Conservation (phyloP, 306 rosid species). For the Begonia fuchsioides region DNA sequence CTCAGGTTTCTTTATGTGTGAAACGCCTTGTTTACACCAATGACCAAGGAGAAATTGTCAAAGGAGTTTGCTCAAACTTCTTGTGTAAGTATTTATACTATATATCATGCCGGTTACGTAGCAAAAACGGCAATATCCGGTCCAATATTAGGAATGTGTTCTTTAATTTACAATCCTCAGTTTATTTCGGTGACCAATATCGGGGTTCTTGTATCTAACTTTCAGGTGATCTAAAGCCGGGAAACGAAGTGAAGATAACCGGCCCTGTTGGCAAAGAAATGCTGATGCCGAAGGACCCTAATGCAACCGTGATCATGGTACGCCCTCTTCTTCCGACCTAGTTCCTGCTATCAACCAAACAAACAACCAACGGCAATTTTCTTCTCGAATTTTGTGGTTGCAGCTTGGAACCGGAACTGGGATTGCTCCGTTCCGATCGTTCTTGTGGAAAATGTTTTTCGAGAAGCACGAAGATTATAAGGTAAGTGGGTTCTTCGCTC, state of each 20-base stretch:
- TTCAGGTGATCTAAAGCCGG: conserved; percentile 92
- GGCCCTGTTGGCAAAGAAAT: conserved; percentile 98
- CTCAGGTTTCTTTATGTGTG: conserved; percentile 90
- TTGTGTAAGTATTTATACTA: conserved; percentile 42
- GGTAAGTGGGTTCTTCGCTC: conserved; percentile 16
- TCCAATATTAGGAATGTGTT: background rate
- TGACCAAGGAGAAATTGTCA: conserved; percentile 74
- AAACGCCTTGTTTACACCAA: conserved; percentile 88
- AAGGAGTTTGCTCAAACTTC: conserved; percentile 94
- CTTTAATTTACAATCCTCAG: no score
- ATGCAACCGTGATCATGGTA: conserved; percentile 87
- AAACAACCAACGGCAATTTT: no score
- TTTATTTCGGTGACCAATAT: no score
- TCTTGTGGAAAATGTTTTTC: conserved; percentile 92
- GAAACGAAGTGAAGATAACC: conserved; percentile 62
- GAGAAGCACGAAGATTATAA: conserved; percentile 90
- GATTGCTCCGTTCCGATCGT: conserved; percentile 89
- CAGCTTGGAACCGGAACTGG: conserved; percentile 99
- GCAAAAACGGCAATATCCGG: no score
- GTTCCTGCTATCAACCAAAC: no score
- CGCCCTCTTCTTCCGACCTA: background rate
- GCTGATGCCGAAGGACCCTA: conserved; percentile 98
- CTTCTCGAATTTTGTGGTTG: conserved; percentile 2
- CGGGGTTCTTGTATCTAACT: no score
- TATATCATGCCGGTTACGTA: no score